These are phyloP conservation scores for Trypanosoma boissoni DNA, from an alignment of 208 protist genomes.

Conservation along the genomic window DNA sequence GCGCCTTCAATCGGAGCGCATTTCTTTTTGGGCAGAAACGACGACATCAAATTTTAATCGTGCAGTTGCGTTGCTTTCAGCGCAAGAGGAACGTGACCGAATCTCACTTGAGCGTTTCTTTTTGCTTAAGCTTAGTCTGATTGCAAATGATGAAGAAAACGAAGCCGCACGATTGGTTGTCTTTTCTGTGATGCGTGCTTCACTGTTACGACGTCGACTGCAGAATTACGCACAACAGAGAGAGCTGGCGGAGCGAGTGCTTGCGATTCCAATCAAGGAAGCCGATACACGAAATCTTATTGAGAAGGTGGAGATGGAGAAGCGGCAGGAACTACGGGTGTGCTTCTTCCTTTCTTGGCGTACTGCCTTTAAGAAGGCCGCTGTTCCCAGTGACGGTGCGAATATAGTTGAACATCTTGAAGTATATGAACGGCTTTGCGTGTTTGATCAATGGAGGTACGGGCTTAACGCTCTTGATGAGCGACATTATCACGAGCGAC, in stretches of 20 bases:
- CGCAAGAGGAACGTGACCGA: slow-evolving; percentile 24
- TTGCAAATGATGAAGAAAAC: slow-evolving; percentile 30
- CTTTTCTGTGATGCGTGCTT: slow-evolving; percentile 20
- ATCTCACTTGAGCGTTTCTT: slow-evolving; percentile 19
- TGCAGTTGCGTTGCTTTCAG: slow-evolving; percentile 11
- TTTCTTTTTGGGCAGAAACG: background rate
- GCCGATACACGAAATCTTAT: slow-evolving; percentile 41
- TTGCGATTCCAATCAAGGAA: slow-evolving; percentile 30
- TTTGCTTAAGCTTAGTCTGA: slow-evolving; percentile 25
- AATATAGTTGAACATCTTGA: slow-evolving; percentile 47
- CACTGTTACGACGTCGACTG: slow-evolving; percentile 10
- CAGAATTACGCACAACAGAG: slow-evolving; percentile 9
- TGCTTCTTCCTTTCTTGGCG: slow-evolving; percentile 54
- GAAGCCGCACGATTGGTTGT: slow-evolving; percentile 20
- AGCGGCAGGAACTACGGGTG: slow-evolving; percentile 29
- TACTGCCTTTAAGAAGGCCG: slow-evolving; percentile 33
- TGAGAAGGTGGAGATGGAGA: slow-evolving; percentile 40
- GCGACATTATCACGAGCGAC: slow-evolving; percentile 9
- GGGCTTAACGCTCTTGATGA: slow-evolving; percentile 33
- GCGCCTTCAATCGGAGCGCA: slow-evolving; percentile 12
- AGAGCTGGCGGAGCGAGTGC: slow-evolving; percentile 15
- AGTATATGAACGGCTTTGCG: slow-evolving; percentile 47
- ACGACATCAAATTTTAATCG: background rate
- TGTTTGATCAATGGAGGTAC: slow-evolving; percentile 51
- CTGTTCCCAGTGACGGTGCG: slow-evolving; percentile 27